Evolutionary conservation across 371 early-diverging fungal genomes (phyloP).

Genomic region (Agmasoma carcini): DNA sequence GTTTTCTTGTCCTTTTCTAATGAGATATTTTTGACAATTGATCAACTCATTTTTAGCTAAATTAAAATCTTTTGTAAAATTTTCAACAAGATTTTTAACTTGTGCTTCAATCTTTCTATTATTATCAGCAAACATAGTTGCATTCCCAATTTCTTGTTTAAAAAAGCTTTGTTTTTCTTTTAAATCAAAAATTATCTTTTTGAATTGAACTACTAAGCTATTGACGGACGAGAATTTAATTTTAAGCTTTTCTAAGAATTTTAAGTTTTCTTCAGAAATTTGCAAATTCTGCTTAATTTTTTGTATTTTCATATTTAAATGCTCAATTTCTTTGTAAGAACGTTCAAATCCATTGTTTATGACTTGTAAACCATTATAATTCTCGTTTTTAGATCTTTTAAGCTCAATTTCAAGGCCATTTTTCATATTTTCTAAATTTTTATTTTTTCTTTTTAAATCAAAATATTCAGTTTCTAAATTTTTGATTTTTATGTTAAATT

Average conservation of each 20-base stretch:
- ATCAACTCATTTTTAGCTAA: conserved; percentile 41
- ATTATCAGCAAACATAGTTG: conserved; percentile 36
- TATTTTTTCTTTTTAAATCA: no score
- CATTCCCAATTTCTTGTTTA: conserved; percentile 33
- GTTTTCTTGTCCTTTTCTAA: conserved; percentile 43
- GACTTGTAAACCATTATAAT: no score
- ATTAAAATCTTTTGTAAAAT: conserved; percentile 42
- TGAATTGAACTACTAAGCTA: conserved; percentile 18
- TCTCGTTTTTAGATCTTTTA: no score
- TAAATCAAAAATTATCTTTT: conserved; percentile 15
- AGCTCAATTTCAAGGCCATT: no score
- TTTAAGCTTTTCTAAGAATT: conserved; percentile 4
- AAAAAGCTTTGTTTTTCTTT: conserved; percentile 22
- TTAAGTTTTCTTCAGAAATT: conserved; percentile 7
- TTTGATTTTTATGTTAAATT: no score
- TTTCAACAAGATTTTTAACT: conserved; percentile 25
- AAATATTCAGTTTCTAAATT: no score
- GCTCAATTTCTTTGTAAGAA: neutral
- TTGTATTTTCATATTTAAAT: neutral
- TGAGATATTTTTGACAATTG: conserved; percentile 37
- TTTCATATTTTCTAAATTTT: no score
- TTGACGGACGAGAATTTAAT: neutral
- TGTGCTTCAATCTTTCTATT: conserved; percentile 20
- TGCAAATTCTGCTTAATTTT: neutral
- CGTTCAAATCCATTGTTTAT: no score